Percentiles rank a stretch among this genome's conserved stretches.
Conservation (phyloP, 2,329 filamentous ascomycete genomes). For the Paradendryphiella salina region DNA sequence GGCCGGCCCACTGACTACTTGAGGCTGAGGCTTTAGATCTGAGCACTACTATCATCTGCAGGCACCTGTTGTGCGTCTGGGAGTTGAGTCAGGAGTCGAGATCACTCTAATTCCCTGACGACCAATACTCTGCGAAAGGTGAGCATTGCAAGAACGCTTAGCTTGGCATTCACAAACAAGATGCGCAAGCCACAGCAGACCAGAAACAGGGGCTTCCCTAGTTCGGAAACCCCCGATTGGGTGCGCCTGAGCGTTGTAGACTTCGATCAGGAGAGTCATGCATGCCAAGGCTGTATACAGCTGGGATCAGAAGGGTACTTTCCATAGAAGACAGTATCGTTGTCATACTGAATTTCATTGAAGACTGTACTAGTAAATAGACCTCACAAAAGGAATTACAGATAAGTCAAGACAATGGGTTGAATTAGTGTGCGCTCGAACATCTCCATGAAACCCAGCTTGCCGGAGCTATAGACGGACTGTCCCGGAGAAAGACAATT, state of each 20-base stretch:
- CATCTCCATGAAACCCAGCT: not conserved
- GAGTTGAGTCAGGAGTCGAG: not conserved
- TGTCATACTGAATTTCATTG: not conserved
- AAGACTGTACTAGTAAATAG: not conserved
- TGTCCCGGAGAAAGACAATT: not conserved
- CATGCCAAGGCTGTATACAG: slow-evolving; percentile 11
- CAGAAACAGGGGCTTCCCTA: not conserved
- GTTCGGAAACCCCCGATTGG: slow-evolving; percentile 4
- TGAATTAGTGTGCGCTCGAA: not conserved
- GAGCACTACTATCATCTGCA: no score
- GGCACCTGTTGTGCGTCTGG: not conserved
- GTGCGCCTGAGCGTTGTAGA: not conserved
- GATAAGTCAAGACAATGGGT: slow-evolving; percentile 1
- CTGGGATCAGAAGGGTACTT: slow-evolving; percentile 5
- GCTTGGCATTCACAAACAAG: slow-evolving; percentile 2
- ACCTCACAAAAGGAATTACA: slow-evolving; percentile 3
- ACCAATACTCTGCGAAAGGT: not conserved
- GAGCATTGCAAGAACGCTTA: not conserved
- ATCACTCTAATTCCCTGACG: not conserved
- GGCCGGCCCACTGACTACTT: not conserved
- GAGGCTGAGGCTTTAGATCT: no score
- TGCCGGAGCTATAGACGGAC: not conserved
- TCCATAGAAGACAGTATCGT: not conserved
- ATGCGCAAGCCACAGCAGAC: not conserved
- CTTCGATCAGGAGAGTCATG: slow-evolving; percentile 3